phyloP scores from a whole-genome alignment of 78 protist species.

The Parvularia atlantis region DNA sequence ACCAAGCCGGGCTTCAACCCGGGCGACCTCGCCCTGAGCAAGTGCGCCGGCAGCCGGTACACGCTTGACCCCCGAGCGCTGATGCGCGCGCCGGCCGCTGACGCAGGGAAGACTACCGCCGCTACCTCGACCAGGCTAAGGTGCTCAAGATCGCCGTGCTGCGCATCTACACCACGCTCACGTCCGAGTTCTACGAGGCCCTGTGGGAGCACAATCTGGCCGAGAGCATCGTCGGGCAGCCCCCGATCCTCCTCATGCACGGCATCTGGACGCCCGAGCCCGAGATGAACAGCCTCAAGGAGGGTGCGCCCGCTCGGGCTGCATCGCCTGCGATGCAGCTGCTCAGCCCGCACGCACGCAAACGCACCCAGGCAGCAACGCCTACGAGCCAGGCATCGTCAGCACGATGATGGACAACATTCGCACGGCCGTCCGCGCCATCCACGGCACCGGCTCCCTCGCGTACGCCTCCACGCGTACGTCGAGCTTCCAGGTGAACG shows the following conservation, averaged over 20 bases:
- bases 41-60: too few relatives aligned
- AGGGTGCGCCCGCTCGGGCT: too few relatives aligned
- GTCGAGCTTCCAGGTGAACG: too few relatives aligned
- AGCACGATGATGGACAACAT: not conserved
- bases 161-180: not conserved
- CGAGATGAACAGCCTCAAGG: not conserved
- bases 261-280: slow-evolving; percentile 6
- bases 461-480: not conserved
- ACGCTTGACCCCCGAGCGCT: too few relatives aligned
- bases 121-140: not conserved
- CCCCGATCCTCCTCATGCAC: slow-evolving; percentile 3
- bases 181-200: not conserved
- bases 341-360: too few relatives aligned
- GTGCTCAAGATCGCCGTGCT: not conserved
- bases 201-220: not conserved
- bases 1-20: too few relatives aligned
- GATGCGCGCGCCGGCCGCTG: too few relatives aligned
- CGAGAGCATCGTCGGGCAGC: not conserved
- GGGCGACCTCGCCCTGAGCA: too few relatives aligned
- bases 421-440: not conserved
- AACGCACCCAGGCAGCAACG: too few relatives aligned
- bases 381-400: not conserved
- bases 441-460: not conserved
- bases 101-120: not conserved
- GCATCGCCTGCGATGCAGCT: too few relatives aligned